Evolutionary conservation across 441 rosid species (phyloP), one percentile per base, ranked within the genome.

Genomic region (Isatis lusitanica): DNA sequence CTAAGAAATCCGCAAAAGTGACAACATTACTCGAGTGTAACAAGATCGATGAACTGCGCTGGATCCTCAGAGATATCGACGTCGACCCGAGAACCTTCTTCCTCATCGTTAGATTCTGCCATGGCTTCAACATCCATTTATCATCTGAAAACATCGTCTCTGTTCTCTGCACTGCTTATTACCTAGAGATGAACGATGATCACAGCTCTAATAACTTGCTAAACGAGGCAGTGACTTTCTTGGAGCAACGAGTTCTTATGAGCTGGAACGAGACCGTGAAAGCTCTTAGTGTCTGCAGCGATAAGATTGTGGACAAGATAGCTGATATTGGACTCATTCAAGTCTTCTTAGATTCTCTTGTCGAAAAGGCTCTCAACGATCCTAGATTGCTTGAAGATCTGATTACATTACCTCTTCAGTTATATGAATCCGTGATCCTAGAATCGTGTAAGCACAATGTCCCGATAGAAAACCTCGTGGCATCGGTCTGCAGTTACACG

Each of bases 211-310:
- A 87, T 70, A 94, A 94, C 80, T 82, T 94, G 62, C 50, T 88
- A 18, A 76, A 63, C 62, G 80, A 69, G 77, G 84, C 87, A 30
- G 50, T 68, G 6, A 61, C 52, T 35, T 91, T 88, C 83, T 79
- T 88, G 17, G 74, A 80, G 28, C 82, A 79, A 31, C 76, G 52
- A 70, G 85, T 90, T 63, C 87, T 94, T 62, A 79, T 80, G 4
- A 85, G 83, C 83, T 91, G 98, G 97, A 82, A 83, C 9, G 89
- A 90, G 63, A 87, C 85, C 12, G 74, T 94, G 52, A 92, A 82
- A 78, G 93, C 87, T 47, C 76, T 88, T 40, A 66, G 81, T 26
- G 72, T 40, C 46, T 76, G 79, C 3, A 75, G 73, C 0, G 83
- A 82, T 1, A 80, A 65, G 61, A 36, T 59, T 69, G 71, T 84